Percentiles rank a stretch among this genome's conserved stretches.
phyloP scores from a whole-genome alignment of 768 basidiomycete species.

The Xanthoconium purpureum region DNA sequence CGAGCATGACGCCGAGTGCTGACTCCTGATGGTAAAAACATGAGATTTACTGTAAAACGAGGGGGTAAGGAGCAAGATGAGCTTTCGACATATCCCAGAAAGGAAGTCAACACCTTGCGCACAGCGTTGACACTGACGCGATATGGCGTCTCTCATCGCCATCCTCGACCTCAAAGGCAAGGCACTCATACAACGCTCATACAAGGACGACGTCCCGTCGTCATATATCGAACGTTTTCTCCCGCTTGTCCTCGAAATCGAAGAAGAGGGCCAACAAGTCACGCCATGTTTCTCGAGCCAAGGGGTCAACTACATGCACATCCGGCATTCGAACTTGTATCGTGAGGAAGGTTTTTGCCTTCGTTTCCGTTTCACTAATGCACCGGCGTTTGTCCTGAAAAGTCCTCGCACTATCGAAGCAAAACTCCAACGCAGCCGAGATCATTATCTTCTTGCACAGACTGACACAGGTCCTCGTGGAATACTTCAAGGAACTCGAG shows the following conservation, averaged over 20 bases:
- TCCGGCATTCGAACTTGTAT: slow-evolving; percentile 96
- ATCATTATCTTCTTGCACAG: slow-evolving; percentile 96
- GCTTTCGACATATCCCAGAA: too few species aligned
- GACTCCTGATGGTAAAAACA: too few species aligned
- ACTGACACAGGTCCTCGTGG: slow-evolving; percentile 86
- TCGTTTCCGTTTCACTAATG: background rate
- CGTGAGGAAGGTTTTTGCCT: slow-evolving; percentile 47
- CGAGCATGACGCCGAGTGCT: too few species aligned
- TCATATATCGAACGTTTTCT: slow-evolving; percentile 92
- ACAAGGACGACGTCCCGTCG: slow-evolving; percentile 90
- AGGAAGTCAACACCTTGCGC: too few species aligned
- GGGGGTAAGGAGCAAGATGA: too few species aligned
- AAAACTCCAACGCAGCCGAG: slow-evolving; percentile 94
- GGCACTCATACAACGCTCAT: slow-evolving; percentile 92
- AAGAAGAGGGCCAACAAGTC: slow-evolving; percentile 95
- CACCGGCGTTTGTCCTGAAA: background rate
- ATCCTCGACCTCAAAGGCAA: slow-evolving; percentile 99
- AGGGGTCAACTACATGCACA: slow-evolving; percentile 98
- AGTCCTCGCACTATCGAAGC: slow-evolving; percentile 96
- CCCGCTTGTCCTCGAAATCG: slow-evolving; percentile 89
- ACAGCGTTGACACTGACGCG: too few species aligned
- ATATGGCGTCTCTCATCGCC: slow-evolving; percentile 72
- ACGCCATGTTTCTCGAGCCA: slow-evolving; percentile 95
- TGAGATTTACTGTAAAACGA: too few species aligned
- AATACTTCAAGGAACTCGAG: slow-evolving; percentile 99